Percentiles rank a stretch among this genome's conserved stretches.
phyloP scores from a whole-genome alignment of 2,329 filamentous ascomycete species.

The Metarhizium sp. region DNA sequence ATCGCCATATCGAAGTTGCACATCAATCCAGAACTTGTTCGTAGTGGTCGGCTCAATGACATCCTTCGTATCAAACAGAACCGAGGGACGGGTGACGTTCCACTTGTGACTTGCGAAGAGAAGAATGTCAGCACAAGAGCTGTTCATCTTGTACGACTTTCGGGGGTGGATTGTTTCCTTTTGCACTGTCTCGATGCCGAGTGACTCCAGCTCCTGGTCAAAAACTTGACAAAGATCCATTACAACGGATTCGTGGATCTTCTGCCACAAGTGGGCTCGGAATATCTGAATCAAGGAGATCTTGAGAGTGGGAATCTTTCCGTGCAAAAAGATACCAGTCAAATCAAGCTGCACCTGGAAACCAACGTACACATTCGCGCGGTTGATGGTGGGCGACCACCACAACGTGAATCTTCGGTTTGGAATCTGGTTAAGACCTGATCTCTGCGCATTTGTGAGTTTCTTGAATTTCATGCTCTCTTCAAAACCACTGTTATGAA shows the following conservation, averaged over 20 bases:
- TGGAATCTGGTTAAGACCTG: constrained; percentile 95
- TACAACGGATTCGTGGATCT: constrained; percentile 96
- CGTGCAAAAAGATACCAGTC: constrained; percentile 97
- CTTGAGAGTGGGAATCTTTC: constrained; percentile 96
- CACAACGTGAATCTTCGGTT: constrained; percentile 97
- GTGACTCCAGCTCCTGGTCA: constrained; percentile 89
- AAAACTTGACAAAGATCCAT: constrained; percentile 99
- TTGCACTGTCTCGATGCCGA: constrained; percentile 95
- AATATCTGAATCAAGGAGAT: constrained; percentile 99
- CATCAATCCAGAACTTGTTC: constrained; percentile 99
- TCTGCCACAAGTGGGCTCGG: constrained; percentile 99
- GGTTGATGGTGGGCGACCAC: constrained; percentile 93
- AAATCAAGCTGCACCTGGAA: constrained; percentile 98
- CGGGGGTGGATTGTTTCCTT: constrained; percentile 98
- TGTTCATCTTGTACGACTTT: constrained; percentile 99
- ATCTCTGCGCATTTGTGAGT: constrained; percentile 91
- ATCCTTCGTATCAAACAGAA: constrained; percentile 94
- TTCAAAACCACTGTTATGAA: constrained; percentile 35
- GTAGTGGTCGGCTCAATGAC: constrained; percentile 87
- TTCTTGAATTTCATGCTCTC: constrained; percentile 96
- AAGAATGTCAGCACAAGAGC: constrained; percentile 93
- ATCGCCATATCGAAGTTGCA: constrained; percentile 92
- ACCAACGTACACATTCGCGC: constrained; percentile 96
- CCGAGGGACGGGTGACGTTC: constrained; percentile 90
- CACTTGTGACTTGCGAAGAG: constrained; percentile 97